Evolutionary conservation across 768 basidiomycete genomes (phyloP), one percentile per base, ranked within the genome.

Genomic region (Cantharellus cinnabarinus): DNA sequence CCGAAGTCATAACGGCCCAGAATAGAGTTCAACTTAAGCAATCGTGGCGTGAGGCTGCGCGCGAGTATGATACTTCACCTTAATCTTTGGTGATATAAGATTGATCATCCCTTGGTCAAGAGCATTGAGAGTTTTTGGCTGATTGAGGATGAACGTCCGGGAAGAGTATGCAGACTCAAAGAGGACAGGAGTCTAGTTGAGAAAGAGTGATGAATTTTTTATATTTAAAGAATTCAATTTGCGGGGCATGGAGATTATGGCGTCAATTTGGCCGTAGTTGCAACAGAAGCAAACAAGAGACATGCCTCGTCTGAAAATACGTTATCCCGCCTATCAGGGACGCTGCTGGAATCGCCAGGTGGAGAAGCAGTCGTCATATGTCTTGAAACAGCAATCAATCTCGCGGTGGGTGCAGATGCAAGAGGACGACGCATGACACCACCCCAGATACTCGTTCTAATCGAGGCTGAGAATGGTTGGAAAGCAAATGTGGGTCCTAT

Each of bases 51-150:
- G 20, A 29, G 20, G 20, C 20, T 29, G 20, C 15, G 63, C 76
- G 58, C 64, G 20, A 29, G 20, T 29, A 29, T 29, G 20, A 29
- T 29, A 29, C 20, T 29, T 29, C 20, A 88, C 91, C 74, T 87
- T 79, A 53, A 97, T 77, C 68, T 86, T 82, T 2, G 80, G 77
- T 14, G 77, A 73, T 15, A 98, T 72, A 4, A 78, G 64, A 38
- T 76, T 68, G 38, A 95, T 77, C 89, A 95, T 94, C 42, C 77
- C 73, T 44, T 77, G 73, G 67, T 88, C 79, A 58, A 97, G 76
- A 2, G 88, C 80, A 72, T 98, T 98, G 41, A 86, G 75, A 69
- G 87, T 86, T 61, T 68, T 68, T 0, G 85, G 79, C 58, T 91
- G 77, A 66, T 95, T 94, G 58, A 98, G 79, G 48, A 79, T 75